Conservation (phyloP, 306 rosid species). For the Cicer bijugum region DNA sequence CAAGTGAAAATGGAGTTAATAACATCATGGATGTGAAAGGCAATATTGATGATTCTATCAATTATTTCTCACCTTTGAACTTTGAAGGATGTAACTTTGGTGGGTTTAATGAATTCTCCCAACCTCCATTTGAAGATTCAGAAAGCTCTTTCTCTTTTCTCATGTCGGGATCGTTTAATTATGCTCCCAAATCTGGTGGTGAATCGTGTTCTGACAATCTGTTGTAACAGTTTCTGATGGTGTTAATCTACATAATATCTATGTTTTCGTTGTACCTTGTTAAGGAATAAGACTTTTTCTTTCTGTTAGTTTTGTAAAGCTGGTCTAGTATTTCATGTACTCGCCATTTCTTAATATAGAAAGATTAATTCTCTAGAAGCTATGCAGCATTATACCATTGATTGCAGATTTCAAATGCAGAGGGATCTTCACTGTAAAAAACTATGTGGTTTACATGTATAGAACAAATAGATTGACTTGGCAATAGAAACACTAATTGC, state of each 20-base stretch:
- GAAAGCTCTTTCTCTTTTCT: conserved; percentile 80
- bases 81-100: conserved; percentile 79
- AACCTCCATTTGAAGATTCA: conserved; percentile 80
- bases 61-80: conserved; percentile 78
- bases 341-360: conserved; percentile 49
- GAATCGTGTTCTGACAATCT: conserved; percentile 60
- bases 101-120: conserved; percentile 82
- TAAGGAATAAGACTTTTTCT: conserved; percentile 41
- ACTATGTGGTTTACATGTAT: not conserved
- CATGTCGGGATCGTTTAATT: conserved; percentile 68
- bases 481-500: not conserved
- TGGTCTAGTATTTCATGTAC: conserved; percentile 42
- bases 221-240: conserved; percentile 41
- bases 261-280: conserved; percentile 29
- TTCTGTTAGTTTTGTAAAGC: conserved; percentile 49
- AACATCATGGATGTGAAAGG: conserved; percentile 62
- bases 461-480: not conserved
- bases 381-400: conserved; percentile 14
- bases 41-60: conserved; percentile 71
- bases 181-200: conserved; percentile 63
- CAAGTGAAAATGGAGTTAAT: conserved; percentile 53
- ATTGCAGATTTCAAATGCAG: not conserved
- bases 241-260: conserved; percentile 39
- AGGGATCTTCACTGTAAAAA: conserved; percentile 20
- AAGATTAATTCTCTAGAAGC: conserved; percentile 42